Percentiles rank a stretch among this genome's conserved stretches.
Evolutionary conservation across 1,284 basidiomycete genomes (phyloP).

Genomic region (Microbotryomycetes sp.): DNA sequence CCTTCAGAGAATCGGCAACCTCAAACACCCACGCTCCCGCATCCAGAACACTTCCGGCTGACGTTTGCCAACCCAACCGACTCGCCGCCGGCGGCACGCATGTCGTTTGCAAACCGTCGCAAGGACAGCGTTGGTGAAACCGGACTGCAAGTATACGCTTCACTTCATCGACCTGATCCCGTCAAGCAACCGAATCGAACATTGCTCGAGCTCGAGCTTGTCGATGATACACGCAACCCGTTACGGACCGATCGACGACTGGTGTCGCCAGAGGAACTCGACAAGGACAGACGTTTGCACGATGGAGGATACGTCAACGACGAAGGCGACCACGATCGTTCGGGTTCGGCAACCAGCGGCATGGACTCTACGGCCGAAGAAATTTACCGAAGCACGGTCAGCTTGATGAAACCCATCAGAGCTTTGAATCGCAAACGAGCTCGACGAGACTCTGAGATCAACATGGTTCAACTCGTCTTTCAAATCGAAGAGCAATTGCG

Average conservation of each 20-base stretch:
- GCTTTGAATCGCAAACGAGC: not conserved
- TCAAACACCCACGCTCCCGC: not conserved
- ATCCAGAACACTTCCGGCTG: not conserved
- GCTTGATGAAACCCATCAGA: not conserved
- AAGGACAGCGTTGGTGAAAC: not conserved
- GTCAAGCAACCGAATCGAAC: slow-evolving; percentile 45
- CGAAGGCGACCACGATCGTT: too few species aligned
- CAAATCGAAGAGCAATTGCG: slow-evolving; percentile 4
- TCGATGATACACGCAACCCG: slow-evolving; percentile 63
- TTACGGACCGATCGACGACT: slow-evolving; percentile 38
- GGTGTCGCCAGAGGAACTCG: not conserved
- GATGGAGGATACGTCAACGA: not conserved
- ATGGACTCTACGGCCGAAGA: not conserved
- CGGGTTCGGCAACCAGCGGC: not conserved
- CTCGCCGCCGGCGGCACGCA: not conserved
- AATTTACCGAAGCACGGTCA: not conserved
- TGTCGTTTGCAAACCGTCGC: not conserved
- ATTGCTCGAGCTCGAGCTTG: slow-evolving; percentile 74
- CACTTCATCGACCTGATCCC: slow-evolving; percentile 55
- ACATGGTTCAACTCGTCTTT: slow-evolving; percentile 6
- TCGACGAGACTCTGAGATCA: not conserved
- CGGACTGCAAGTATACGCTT: slow-evolving; percentile 42
- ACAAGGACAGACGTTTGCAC: not conserved
- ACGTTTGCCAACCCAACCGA: not conserved
- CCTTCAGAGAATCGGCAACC: not conserved